These are phyloP conservation scores for Metschnikowia borealis DNA, from an alignment of 805 yeast genomes.

Conservation along the genomic window DNA sequence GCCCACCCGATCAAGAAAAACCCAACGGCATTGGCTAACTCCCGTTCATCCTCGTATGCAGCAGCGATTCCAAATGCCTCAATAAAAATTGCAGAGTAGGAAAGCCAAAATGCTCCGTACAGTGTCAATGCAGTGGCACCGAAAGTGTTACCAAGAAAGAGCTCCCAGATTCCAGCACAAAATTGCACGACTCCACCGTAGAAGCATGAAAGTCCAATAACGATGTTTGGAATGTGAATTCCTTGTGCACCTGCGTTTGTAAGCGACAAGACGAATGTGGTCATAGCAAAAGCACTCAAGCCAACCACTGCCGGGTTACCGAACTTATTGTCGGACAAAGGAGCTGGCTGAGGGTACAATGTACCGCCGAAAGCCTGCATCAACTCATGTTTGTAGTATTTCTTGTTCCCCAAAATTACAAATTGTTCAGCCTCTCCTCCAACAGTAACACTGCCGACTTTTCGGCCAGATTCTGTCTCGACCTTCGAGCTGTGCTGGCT, in stretches of 20 bases:
- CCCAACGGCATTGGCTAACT: constrained; percentile 49
- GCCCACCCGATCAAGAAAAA: constrained; percentile 61
- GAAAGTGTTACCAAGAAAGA: constrained; percentile 50
- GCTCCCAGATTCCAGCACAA: constrained; percentile 49
- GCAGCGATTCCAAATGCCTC: constrained; percentile 54
- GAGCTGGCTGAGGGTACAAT: constrained; percentile 38
- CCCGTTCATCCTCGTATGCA: constrained; percentile 42
- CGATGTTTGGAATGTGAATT: constrained; percentile 38
- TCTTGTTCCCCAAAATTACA: constrained; percentile 39
- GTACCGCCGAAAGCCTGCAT: constrained; percentile 62
- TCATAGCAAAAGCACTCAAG: constrained; percentile 44
- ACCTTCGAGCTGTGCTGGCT: background rate
- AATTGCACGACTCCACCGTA: constrained; percentile 49
- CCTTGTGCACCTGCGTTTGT: constrained; percentile 44
- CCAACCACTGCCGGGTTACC: constrained; percentile 56
- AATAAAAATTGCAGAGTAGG: constrained; percentile 45
- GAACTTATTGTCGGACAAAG: constrained; percentile 16
- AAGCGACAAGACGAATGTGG: constrained; percentile 47
- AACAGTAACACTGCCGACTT: background rate
- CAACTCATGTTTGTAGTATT: constrained; percentile 52
- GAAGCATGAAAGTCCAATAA: constrained; percentile 46
- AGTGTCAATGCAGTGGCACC: constrained; percentile 50
- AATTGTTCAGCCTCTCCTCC: constrained; percentile 38
- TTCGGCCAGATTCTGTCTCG: background rate
- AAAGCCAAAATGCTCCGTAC: constrained; percentile 51